Evolutionary conservation across 352 stramenopile genomes (phyloP), one percentile per base, ranked within the genome.

Genomic region (Globisporangium mamillatum): DNA sequence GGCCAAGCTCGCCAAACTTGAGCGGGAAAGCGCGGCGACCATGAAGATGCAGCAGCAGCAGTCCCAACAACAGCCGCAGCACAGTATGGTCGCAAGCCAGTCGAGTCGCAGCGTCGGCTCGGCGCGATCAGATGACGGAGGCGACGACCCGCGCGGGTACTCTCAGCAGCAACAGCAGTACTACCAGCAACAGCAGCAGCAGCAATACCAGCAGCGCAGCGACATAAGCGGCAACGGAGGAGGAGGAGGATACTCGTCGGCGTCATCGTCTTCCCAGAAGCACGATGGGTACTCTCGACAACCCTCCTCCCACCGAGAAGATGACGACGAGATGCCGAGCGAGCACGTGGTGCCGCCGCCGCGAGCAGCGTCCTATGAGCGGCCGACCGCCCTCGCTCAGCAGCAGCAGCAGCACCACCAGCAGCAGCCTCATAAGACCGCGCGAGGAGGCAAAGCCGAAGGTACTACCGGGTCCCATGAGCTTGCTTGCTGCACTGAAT

Each of bases 1-100:
- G 73, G 78, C 90, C 3, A 97, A 98, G 61, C 71, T 99, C 22
- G 88, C 91, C 53, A 97, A 97, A 57, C 82, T 99, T 4, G 85
- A 97, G 69, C 86, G 86, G 4, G 79, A 88, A 56, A 81, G 59
- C 27, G 59, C 66, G 0, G 52, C 66, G 27, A 82, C 84, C 48
- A 79, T 86, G 24, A 68, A 73, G 66, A 62, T 64, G 14, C 68
- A 71, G 27, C 68, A 71, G 34, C 57, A 63, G 29, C 67, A 74
- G 56, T 72, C 76, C 27, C 73, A 77, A 44, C 59, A 75, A 48
- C 67, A 74, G 54, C 61, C 74, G 64, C 52, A 73, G 66, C 20
- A 75, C 22, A 64, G 24, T 24, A 64, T 70, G 57, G 12, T 16
- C 12, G 22, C 44, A 18, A 65, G 56, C 22, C 66, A 71, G 58